Evolutionary conservation across 2,329 filamentous ascomycete species (phyloP).

Genomic region (Paraphaeosphaeria sporulosa): DNA sequence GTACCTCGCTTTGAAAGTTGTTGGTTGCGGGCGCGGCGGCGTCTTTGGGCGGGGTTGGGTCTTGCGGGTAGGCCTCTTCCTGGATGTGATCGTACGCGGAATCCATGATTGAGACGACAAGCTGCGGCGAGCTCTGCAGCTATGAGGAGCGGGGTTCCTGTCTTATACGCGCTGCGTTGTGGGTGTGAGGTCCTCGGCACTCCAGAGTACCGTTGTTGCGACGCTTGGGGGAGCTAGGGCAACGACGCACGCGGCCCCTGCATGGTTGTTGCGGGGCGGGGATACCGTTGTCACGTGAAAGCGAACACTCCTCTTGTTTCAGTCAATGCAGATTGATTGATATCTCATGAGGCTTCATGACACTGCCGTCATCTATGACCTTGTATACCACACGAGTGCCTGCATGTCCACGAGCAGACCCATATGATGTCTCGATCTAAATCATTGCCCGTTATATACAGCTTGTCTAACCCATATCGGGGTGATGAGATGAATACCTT

Average conservation of each 20-base stretch:
- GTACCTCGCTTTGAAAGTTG: slow-evolving; percentile 83
- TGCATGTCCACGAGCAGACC: not conserved
- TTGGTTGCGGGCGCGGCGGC: slow-evolving; percentile 45
- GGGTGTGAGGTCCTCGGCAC: not conserved
- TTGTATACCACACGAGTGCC: no score
- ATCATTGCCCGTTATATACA: not conserved
- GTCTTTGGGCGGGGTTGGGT: slow-evolving; percentile 56
- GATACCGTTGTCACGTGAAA: not conserved
- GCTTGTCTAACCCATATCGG: not conserved
- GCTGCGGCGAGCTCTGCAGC: slow-evolving; percentile 4
- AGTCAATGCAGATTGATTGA: no score
- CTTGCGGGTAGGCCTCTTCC: slow-evolving; percentile 71
- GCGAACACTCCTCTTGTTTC: not conserved
- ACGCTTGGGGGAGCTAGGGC: not conserved
- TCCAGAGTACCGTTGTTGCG: not conserved
- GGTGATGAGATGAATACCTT: no score
- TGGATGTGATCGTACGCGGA: slow-evolving; percentile 96
- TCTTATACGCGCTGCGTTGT: not conserved
- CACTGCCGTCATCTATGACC: no score
- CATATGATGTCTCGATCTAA: not conserved
- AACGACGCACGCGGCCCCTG: not conserved
- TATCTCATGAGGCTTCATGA: no score
- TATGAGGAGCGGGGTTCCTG: not conserved
- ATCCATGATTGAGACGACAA: slow-evolving; percentile 70
- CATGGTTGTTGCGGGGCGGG: not conserved